phyloP scores from a whole-genome alignment of 768 basidiomycete species.

The Trametes sanguinea region DNA sequence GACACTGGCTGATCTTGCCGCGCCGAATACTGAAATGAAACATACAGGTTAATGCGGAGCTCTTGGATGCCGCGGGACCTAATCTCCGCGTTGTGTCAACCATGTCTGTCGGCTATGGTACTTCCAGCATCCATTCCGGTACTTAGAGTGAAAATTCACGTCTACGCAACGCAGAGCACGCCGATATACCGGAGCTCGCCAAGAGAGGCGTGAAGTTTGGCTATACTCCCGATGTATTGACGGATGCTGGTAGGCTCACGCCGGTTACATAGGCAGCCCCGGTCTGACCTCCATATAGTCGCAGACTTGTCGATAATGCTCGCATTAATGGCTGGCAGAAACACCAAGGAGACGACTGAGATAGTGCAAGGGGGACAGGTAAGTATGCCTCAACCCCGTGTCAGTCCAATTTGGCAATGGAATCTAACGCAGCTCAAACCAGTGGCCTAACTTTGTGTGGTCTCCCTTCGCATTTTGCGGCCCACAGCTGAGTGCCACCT shows the following conservation, averaged over 20 bases:
- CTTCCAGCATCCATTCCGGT: slow-evolving; percentile 15
- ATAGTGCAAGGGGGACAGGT: slow-evolving; percentile 74
- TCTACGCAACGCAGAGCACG: slow-evolving; percentile 64
- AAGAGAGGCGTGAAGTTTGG: slow-evolving; percentile 72
- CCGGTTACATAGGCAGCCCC: background rate
- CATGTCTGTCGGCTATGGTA: slow-evolving; percentile 89
- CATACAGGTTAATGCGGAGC: slow-evolving; percentile 67
- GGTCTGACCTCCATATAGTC: slow-evolving; percentile 48
- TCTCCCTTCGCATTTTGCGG: slow-evolving; percentile 85
- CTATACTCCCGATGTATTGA: slow-evolving; percentile 92
- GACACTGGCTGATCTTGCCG: slow-evolving; percentile 9
- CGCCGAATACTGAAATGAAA: background rate
- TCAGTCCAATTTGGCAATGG: too few species aligned
- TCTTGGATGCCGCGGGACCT: slow-evolving; percentile 78
- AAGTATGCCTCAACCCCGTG: slow-evolving; percentile 26
- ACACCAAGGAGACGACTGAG: slow-evolving; percentile 61
- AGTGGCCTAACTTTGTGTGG: slow-evolving; percentile 87
- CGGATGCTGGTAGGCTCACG: slow-evolving; percentile 71
- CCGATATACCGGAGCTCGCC: slow-evolving; percentile 61
- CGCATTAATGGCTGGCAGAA: slow-evolving; percentile 90
- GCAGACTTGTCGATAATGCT: slow-evolving; percentile 92
- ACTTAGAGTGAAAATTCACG: too few species aligned
- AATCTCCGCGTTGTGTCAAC: slow-evolving; percentile 84
- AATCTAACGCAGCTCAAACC: background rate
- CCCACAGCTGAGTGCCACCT: slow-evolving; percentile 66